Evolutionary conservation across 495 filamentous ascomycete genomes (phyloP), one percentile per base, ranked within the genome.

Genomic region (Trichoderma virens): DNA sequence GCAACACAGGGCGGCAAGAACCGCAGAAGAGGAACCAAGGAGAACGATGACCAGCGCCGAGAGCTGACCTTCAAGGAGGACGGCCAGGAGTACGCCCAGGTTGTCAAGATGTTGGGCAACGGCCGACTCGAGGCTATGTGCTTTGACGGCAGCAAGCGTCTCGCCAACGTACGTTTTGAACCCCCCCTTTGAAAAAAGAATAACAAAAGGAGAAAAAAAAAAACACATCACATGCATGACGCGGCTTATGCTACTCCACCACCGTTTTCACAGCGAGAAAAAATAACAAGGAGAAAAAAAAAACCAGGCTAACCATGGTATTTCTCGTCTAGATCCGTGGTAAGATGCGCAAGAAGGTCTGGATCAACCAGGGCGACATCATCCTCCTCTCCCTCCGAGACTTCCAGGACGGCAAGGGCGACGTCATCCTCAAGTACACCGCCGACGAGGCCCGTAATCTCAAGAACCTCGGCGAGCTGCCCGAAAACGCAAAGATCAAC

Each of bases 311-410:
- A 30, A 56, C 1, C 16, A 14, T 23, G 20, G 11, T 35, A n/a
- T 35, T n/a, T 20, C 30, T 27, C 38, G 5, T 18, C 5, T 35
- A 62, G 61, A 93, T 93, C 76, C 88, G 90, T 38, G 94, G 94
- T 78, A 98, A 98, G 78, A 87, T 98, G 62, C 88, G 95, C 70
- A 98, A 98, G 85, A 98, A 98, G 82, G 84, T 86, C 74, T 95
- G 91, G 91, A 98, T 96, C 85, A 98, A 97, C 83, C 91, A 96
- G 79, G 93, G 94, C 76, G 94, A 98, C 73, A 98, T 98, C 77
- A 97, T 98, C 75, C 86, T 98, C 18, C 86, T 98, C 59, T 94
- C 90, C 7, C 90, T 98, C 41, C 92, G 94, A 70, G 95, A 98
- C 78, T 98, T 97, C 79, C 94, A 98, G 76, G 94, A 97, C 76